These are phyloP conservation scores for Jamesozyma hellenica DNA, from an alignment of 805 yeast species.

Conservation along the genomic window DNA sequence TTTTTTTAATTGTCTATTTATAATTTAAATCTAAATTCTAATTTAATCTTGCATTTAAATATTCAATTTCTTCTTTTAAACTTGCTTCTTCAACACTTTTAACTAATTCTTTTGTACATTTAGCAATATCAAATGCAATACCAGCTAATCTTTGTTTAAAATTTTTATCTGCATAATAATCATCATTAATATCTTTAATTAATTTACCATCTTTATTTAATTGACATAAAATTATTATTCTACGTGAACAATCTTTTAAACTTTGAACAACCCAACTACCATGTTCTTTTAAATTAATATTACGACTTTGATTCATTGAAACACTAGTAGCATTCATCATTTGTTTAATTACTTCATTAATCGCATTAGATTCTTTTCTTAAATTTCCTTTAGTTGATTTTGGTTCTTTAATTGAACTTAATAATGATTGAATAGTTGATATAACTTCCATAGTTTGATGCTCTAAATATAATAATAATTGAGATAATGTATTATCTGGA, in stretches of 20 bases:
- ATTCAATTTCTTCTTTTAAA: conserved; percentile 73
- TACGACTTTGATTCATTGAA: conserved; percentile 82
- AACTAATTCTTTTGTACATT: conserved; percentile 90
- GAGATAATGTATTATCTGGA: conserved; percentile 81
- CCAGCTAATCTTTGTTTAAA: conserved; percentile 93
- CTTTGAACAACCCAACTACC: conserved; percentile 86
- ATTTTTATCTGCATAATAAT: conserved; percentile 72
- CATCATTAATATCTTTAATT: conserved; percentile 35
- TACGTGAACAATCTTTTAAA: conserved; percentile 70
- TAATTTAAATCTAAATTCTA: not conserved
- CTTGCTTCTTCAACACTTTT: conserved; percentile 94
- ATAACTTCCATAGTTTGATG: conserved; percentile 91
- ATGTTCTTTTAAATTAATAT: conserved; percentile 75
- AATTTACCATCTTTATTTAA: conserved; percentile 25
- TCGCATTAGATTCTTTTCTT: conserved; percentile 63
- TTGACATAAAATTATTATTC: conserved; percentile 69
- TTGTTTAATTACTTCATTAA: conserved; percentile 65
- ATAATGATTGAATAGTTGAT: conserved; percentile 73
- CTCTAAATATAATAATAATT: conserved; percentile 74
- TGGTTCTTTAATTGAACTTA: conserved; percentile 67
- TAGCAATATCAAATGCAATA: conserved; percentile 90
- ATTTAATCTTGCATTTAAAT: conserved; percentile 55
- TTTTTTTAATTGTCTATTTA: too few relatives aligned
- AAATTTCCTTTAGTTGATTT: conserved; percentile 68
- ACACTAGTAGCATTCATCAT: conserved; percentile 85